Base-by-base conservation (phyloP, 352 stramenopile genomes). In the Phytophthora ramorum region DNA sequence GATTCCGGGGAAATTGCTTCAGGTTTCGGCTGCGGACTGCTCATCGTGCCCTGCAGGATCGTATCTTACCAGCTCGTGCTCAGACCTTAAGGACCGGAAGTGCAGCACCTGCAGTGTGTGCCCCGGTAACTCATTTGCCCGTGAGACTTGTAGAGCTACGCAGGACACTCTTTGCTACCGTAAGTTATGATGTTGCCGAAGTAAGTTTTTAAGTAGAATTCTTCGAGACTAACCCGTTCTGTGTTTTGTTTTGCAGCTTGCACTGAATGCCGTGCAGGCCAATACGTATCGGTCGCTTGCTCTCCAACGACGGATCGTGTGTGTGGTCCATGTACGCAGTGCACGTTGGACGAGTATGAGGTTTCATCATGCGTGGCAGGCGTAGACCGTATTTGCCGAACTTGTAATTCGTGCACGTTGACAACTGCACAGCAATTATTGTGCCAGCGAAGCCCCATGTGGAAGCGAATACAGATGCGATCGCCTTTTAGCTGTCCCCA, bases 341-440 rank as follows among this genome's bases (percentile, higher is more conserved):
- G 86, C 63, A 86, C 84, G 16, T 50, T 74, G 14, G 84, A 94
- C 55, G 82, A 94, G 47, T 94, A 89, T 66, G 84, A 92, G 54
- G 73, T 76, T 0, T 85, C 76, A 8, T 61, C 81, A 19, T 93
- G 86, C 26, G 63, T 58, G 5, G 78, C 81, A 20, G 82, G 83
- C 10, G 57, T 66, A 14, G 53, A 94, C 30, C 86, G 86, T 14
- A 62, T 92, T n/a, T 93, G 86, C 34, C 83, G 75, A 45, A 83
- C 82, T 24, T 95, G 84, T 54, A 79, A 93, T 66, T 93, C 84
- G 48, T 95, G 86, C 40, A 64, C 75, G 4, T 72, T 95, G 30
- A 91, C 81, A 4, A 63, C 60, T 16, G 79, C 76, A 16, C 86
- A 95, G 66, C 73, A 91, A 37, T 57, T 50, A 14, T 22, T 79